Conservation (phyloP, 176 grass and related monocot species). For the Elaeis guineensis region DNA sequence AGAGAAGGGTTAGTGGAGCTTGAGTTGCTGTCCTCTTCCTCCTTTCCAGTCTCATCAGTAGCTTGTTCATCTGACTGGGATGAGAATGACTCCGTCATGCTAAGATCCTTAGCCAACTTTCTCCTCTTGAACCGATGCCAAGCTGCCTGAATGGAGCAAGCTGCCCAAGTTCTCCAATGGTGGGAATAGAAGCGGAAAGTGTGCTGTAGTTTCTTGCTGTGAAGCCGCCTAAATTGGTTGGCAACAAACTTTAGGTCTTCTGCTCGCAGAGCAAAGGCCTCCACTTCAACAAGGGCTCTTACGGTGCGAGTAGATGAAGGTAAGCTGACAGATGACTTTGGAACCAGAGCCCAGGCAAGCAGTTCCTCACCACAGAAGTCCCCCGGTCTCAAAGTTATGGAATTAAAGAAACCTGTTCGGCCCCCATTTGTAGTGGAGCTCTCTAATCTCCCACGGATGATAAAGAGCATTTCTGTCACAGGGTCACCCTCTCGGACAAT, state of each 20-base stretch:
- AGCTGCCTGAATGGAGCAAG: slow-evolving; percentile 14
- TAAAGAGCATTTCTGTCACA: slow-evolving; percentile 10
- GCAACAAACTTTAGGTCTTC: slow-evolving; percentile 10
- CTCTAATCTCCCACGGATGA: slow-evolving; percentile 8
- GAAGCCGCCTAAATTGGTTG: slow-evolving; percentile 2
- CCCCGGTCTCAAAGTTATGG: not conserved
- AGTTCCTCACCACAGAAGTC: slow-evolving; percentile 14
- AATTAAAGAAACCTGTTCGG: slow-evolving; percentile 5
- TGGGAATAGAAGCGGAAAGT: slow-evolving; percentile 6
- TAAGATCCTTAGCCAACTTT: slow-evolving; percentile 1
- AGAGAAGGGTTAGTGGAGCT: not conserved
- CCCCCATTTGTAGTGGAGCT: not conserved
- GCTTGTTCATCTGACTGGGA: not conserved
- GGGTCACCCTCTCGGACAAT: slow-evolving; percentile 14
- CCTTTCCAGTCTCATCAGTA: not conserved
- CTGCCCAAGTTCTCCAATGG: slow-evolving; percentile 14
- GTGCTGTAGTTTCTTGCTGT: slow-evolving; percentile 5
- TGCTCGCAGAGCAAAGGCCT: slow-evolving; percentile 7
- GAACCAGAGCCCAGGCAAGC: slow-evolving; percentile 1
- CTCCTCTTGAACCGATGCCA: slow-evolving; percentile 6
- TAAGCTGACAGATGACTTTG: not conserved
- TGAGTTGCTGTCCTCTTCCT: not conserved
- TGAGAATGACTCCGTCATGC: not conserved
- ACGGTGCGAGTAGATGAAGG: slow-evolving; percentile 6
- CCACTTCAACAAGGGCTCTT: slow-evolving; percentile 5